Percentiles rank a stretch among this genome's conserved stretches.
Conservation (phyloP, 2,329 filamentous ascomycete genomes). For the Nemania diffusa region DNA sequence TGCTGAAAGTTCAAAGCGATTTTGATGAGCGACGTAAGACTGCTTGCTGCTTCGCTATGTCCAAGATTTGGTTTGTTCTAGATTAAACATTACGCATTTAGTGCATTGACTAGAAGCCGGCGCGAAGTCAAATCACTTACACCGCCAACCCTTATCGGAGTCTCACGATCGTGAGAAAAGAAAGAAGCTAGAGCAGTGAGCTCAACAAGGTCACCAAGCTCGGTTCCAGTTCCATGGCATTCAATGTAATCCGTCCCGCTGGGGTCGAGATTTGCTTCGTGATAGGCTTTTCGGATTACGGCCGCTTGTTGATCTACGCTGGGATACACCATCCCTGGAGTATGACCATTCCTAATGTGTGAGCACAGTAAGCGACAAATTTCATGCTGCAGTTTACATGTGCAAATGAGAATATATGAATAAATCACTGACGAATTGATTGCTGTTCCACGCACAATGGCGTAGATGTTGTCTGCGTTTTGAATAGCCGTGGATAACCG, state of each 20-base stretch:
- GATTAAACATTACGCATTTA: too few relatives aligned
- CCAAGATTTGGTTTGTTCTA: conserved; percentile 14
- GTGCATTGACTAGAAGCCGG: background rate
- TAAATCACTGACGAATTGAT: background rate
- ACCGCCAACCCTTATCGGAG: background rate
- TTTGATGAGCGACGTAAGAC: conserved; percentile 18
- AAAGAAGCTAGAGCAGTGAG: background rate
- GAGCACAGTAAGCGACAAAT: too few relatives aligned
- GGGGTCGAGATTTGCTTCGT: conserved; percentile 44
- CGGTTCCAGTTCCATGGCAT: conserved; percentile 46
- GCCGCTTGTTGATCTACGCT: conserved; percentile 46
- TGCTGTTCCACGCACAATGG: conserved; percentile 34
- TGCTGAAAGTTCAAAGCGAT: background rate
- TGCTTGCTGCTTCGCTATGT: conserved; percentile 18
- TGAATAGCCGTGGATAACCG: conserved; percentile 23
- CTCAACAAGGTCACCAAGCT: conserved; percentile 4
- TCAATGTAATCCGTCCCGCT: conserved; percentile 45
- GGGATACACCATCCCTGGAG: conserved; percentile 13
- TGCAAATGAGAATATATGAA: too few relatives aligned
- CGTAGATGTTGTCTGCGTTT: conserved; percentile 31
- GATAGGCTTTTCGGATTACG: conserved; percentile 52
- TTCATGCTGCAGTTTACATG: too few relatives aligned
- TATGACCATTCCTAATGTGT: conserved; percentile 6
- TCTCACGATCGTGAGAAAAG: background rate
- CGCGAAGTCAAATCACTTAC: background rate